Percentiles rank a stretch among this genome's conserved stretches.
Conservation (phyloP, 257 asterid species). For the Leptodermis oblonga region DNA sequence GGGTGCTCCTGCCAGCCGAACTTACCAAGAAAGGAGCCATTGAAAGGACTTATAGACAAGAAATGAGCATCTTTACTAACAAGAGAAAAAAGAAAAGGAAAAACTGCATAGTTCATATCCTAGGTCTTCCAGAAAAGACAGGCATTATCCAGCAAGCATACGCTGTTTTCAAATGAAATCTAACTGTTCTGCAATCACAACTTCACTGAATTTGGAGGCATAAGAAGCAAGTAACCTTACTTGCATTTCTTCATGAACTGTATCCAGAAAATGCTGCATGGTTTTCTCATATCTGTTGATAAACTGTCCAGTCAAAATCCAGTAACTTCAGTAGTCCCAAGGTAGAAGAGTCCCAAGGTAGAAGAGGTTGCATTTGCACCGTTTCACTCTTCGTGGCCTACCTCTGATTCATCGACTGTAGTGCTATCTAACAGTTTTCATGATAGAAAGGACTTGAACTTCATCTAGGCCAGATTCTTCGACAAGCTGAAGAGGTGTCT, state of each 20-base stretch:
- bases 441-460: constrained; percentile 61
- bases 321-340: background rate
- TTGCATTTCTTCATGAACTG: background rate
- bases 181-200: constrained; percentile 2
- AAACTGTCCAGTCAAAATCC: background rate
- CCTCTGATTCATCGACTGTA: constrained; percentile 8
- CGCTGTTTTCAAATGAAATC: background rate
- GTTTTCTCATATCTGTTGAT: too few species aligned
- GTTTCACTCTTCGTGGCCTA: background rate
- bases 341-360: constrained; percentile 7
- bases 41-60: background rate
- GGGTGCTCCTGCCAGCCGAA: too few species aligned
- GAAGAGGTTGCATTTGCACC: constrained; percentile 5
- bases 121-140: background rate
- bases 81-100: background rate
- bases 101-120: background rate
- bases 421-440: constrained; percentile 56
- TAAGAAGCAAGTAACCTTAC: background rate
- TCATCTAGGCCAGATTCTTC: constrained; percentile 54
- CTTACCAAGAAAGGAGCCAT: background rate
- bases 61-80: background rate
- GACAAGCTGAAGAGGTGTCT: constrained; percentile 55
- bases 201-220: background rate
- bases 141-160: background rate
- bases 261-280: background rate